These are phyloP conservation scores for Hanseniaspora pseudoguilliermondii DNA, from an alignment of 805 yeast species.

Conservation along the genomic window DNA sequence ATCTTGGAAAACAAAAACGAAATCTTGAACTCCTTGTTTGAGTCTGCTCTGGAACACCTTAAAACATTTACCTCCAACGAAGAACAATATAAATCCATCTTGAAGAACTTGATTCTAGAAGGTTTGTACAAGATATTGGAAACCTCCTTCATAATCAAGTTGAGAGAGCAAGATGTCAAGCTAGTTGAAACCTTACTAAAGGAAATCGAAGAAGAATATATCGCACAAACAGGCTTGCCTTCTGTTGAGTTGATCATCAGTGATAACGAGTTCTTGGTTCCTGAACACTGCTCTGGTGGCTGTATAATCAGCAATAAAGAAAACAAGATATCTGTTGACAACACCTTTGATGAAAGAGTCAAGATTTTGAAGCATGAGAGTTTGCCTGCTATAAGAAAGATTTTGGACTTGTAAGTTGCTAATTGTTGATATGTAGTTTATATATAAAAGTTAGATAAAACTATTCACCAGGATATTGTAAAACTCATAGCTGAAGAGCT, in stretches of 20 bases:
- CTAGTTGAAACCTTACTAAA: constrained; percentile 34
- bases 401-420: constrained; percentile 1
- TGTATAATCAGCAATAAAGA: constrained; percentile 53
- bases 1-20: constrained; percentile 77
- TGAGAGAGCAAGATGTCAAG: constrained; percentile 29
- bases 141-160: constrained; percentile 47
- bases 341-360: constrained; percentile 90
- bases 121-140: constrained; percentile 62
- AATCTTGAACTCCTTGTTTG: constrained; percentile 61
- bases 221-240: constrained; percentile 45
- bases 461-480: too few species aligned
- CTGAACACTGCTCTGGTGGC: constrained; percentile 68
- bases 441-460: too few species aligned
- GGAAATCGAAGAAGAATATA: constrained; percentile 51
- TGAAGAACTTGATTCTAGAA: constrained; percentile 72
- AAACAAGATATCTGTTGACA: constrained; percentile 79
- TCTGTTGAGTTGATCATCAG: constrained; percentile 41
- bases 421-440: too few species aligned
- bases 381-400: constrained; percentile 77
- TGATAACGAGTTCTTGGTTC: constrained; percentile 43
- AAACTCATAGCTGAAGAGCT: too few species aligned
- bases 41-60: constrained; percentile 52
- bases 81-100: constrained; percentile 50
- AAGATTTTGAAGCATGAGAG: constrained; percentile 69
- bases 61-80: constrained; percentile 40